Conservation (phyloP, 2,329 filamentous ascomycete species). For the Xenosphaeropsis pyriputrescens region DNA sequence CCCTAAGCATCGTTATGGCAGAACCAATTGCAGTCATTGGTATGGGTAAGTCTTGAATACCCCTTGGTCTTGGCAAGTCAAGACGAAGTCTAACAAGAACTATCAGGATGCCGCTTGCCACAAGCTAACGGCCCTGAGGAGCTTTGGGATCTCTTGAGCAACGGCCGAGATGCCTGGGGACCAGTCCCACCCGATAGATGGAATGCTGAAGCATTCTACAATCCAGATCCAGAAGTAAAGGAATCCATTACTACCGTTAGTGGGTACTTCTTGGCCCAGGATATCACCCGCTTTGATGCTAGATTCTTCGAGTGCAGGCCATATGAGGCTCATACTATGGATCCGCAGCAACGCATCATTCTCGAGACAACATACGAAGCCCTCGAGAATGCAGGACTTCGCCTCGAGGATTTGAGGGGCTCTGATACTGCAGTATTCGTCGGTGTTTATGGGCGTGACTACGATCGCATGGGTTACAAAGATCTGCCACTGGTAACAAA, state of each 20-base stretch:
- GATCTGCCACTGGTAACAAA: constrained; percentile 10
- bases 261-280: constrained; percentile 3
- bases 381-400: constrained; percentile 5
- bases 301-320: constrained; percentile 15
- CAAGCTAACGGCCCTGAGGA: neutral
- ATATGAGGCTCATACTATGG: constrained; percentile 12
- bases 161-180: neutral
- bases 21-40: no score
- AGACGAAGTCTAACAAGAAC: no score
- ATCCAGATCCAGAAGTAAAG: constrained; percentile 1
- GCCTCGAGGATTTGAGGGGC: constrained; percentile 5
- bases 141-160: no score
- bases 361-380: constrained; percentile 15
- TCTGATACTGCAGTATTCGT: constrained; percentile 7
- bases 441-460: constrained; percentile 5
- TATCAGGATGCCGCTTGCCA: neutral
- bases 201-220: constrained; percentile 1
- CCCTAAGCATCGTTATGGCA: no score
- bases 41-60: no score
- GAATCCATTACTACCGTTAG: constrained; percentile 2
- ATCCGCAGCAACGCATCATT: constrained; percentile 15
- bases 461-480: constrained; percentile 1
- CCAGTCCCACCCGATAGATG: constrained; percentile 2
- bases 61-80: no score
- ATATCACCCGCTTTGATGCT: constrained; percentile 8